These are phyloP conservation scores for Wolfiporia cocos DNA, from an alignment of 1,284 basidiomycete genomes.

Conservation along the genomic window DNA sequence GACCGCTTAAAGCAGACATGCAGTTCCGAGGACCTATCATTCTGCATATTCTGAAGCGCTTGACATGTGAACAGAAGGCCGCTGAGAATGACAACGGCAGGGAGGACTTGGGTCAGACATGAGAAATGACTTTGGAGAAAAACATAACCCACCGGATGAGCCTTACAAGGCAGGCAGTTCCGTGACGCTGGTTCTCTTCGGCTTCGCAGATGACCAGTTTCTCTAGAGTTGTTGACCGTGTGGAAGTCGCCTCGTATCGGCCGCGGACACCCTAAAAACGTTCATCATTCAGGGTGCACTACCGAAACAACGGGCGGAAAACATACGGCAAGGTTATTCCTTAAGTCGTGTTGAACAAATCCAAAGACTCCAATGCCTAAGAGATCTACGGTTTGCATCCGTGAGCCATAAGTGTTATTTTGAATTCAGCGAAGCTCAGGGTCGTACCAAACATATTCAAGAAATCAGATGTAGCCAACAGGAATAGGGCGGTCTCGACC, in stretches of 20 bases:
- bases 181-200: slow-evolving; percentile 41
- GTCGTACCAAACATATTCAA: slow-evolving; percentile 83
- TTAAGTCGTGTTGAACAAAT: slow-evolving; percentile 89
- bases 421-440: background rate
- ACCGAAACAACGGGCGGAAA: slow-evolving; percentile 6
- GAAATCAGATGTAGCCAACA: slow-evolving; percentile 88
- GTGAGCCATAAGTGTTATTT: background rate
- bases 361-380: slow-evolving; percentile 85
- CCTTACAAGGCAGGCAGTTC: slow-evolving; percentile 68
- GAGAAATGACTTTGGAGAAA: slow-evolving; percentile 11
- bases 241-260: slow-evolving; percentile 52
- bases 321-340: slow-evolving; percentile 79
- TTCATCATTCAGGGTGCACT: slow-evolving; percentile 5
- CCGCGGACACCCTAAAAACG: slow-evolving; percentile 69
- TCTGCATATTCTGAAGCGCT: slow-evolving; percentile 75
- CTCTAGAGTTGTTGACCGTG: slow-evolving; percentile 72
- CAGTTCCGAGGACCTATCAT: slow-evolving; percentile 68
- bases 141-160: slow-evolving; percentile 59
- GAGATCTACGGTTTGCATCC: slow-evolving; percentile 52
- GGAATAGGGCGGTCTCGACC: slow-evolving; percentile 79
- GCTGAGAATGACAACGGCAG: slow-evolving; percentile 48
- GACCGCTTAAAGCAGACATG: slow-evolving; percentile 81
- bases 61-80: slow-evolving; percentile 81
- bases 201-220: slow-evolving; percentile 66
- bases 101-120: slow-evolving; percentile 4